Percentiles rank a stretch among this genome's conserved stretches.
Evolutionary conservation across 2,329 filamentous ascomycete genomes (phyloP).

Genomic region (Dryadomyces quercivorus): DNA sequence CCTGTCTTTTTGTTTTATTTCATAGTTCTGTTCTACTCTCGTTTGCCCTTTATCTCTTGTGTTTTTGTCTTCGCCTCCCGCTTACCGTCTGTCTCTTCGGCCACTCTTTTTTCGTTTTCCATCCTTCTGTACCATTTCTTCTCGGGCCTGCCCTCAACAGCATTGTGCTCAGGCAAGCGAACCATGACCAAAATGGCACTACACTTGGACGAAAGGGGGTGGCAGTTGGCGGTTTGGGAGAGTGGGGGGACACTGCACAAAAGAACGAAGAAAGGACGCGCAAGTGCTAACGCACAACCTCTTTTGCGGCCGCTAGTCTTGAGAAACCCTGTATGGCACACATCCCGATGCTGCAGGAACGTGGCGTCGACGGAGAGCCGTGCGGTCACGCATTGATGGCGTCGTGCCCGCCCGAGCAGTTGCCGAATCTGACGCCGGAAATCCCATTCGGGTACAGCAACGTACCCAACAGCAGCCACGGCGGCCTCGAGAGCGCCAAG

Average conservation of each 20-base stretch:
- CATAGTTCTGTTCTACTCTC: background rate
- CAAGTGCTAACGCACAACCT: background rate
- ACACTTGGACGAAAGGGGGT: no score
- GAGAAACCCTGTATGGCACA: slow-evolving; percentile 92
- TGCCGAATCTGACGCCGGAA: slow-evolving; percentile 34
- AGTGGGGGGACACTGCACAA: background rate
- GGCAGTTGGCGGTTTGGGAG: background rate
- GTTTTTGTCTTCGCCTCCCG: background rate
- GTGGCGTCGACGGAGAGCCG: slow-evolving; percentile 49
- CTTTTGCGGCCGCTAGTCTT: slow-evolving; percentile 36
- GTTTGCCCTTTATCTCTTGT: background rate
- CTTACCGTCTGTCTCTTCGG: background rate
- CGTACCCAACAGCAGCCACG: slow-evolving; percentile 13
- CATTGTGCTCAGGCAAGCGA: background rate
- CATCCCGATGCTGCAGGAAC: slow-evolving; percentile 64
- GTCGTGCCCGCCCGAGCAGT: slow-evolving; percentile 64
- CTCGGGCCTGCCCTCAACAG: background rate
- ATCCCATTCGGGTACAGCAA: slow-evolving; percentile 40
- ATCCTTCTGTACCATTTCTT: background rate
- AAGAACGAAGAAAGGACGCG: slow-evolving; percentile 15
- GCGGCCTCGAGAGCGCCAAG: slow-evolving; percentile 5
- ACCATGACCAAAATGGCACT: no score
- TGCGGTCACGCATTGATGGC: slow-evolving; percentile 93
- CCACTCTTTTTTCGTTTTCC: background rate
- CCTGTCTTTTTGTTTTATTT: background rate